phyloP scores from a whole-genome alignment of 2,329 filamentous ascomycete genomes.

The Clonostachys chloroleuca region DNA sequence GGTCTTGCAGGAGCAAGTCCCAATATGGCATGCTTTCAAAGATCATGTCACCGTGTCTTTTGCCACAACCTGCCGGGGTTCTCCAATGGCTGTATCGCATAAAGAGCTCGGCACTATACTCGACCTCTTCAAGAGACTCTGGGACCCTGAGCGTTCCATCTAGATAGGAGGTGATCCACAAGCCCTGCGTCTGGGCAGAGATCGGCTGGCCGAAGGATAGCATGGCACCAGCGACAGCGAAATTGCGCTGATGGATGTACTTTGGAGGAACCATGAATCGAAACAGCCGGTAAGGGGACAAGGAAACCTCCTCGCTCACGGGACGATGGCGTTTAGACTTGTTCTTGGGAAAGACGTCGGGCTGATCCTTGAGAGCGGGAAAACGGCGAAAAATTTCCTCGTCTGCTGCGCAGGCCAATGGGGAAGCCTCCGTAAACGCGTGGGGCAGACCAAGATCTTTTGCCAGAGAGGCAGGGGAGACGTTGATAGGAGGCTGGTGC shows the following conservation, averaged over 20 bases:
- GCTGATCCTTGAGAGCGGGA: conserved; percentile 12
- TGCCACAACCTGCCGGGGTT: conserved; percentile 63
- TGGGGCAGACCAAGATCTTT: conserved; percentile 8
- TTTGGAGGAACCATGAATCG: conserved; percentile 15
- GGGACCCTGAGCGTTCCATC: conserved; percentile 32
- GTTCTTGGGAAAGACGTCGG: conserved; percentile 3
- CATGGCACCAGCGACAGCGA: conserved; percentile 25
- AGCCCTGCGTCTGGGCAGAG: conserved; percentile 29
- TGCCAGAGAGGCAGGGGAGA: no score
- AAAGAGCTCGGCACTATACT: conserved; percentile 55
- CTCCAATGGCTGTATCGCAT: conserved; percentile 66
- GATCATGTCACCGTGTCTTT: conserved; percentile 61
- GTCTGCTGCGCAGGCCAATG: conserved; percentile 7
- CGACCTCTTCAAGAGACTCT: conserved; percentile 30
- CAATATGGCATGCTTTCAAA: conserved; percentile 46
- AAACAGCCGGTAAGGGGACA: conserved; percentile 12
- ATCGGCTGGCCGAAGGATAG: conserved; percentile 23
- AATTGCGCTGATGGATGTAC: conserved; percentile 11
- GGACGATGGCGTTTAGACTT: conserved; percentile 4
- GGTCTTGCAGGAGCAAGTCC: conserved; percentile 54
- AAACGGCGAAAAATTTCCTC: conserved; percentile 8
- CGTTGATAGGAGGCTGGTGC: conserved; percentile 28
- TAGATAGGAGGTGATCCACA: conserved; percentile 56
- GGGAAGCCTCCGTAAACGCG: conserved; percentile 1
- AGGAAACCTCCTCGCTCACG: conserved; percentile 5